Evolutionary conservation across 2,329 filamentous ascomycete genomes (phyloP), one percentile per base, ranked within the genome.

Genomic region (Fusarium protoensiforme): DNA sequence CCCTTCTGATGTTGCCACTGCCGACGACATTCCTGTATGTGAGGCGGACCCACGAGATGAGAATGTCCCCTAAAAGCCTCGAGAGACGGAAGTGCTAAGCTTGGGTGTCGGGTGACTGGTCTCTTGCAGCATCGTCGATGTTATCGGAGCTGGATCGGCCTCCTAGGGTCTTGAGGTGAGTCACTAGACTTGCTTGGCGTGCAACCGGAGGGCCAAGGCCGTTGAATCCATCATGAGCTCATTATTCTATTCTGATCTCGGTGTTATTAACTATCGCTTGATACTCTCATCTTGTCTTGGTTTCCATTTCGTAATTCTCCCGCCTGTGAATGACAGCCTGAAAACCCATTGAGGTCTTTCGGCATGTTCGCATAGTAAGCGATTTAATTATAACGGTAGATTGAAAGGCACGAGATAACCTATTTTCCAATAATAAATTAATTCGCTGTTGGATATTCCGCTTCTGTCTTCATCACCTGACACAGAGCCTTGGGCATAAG

Each of bases 61-160:
- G 3, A 0, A 27, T 10, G 14, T 6, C 8, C 1, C 14, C 6
- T 18, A 24, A 43, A 24, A 4, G 1, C 20, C 3, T 24, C 4
- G 14, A 5, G n/a, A 14, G 11, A 4, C 4, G 13, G 16, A 20
- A 24, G 39, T 9, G 7, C 14, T 4, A 10, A 6, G 9, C 24
- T 48, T 29, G 8, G 27, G 5, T 1, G 18, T 2, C 2, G 1
- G 8, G 6, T 18, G 3, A 4, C 24, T 11, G 4, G 24, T 51
- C 10, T 29, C 1, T 4, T 11, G 5, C 16, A 4, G 14, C 5
- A 2, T 48, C 16, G 8, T 48, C 7, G 2, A 27, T 10, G 16
- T 29, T 29, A 10, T 51, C 46, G 46, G 46, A 29, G 16, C 24
- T 51, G 46, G 24, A 51, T 51, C 46, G 46, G 46, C 46, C 46